Evolutionary conservation across 139 green algal species (phyloP), one percentile per base, ranked within the genome.

Genomic region (Monoraphidium neglectum): DNA sequence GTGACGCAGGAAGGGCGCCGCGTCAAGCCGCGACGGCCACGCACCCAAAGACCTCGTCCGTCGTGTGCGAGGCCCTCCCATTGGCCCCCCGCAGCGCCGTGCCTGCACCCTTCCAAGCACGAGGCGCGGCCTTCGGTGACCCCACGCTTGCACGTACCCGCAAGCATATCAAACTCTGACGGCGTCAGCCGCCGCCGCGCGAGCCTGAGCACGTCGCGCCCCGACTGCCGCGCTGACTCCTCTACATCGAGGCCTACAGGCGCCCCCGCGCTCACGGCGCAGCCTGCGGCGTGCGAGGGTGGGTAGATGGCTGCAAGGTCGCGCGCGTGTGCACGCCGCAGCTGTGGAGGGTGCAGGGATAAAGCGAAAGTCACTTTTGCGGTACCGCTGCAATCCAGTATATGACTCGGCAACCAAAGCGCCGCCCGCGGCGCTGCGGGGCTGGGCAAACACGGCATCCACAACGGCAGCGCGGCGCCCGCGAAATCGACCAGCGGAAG

Each of bases 241-340:
- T 95, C 90, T 13, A 89, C 83, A 72, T 95, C 90, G 57, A 95
- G 65, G 0, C 90, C 90, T 28, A 93, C 86, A n/a, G 70, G n/a
- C 5, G 38, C n/a, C 3, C 61, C 72, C 16, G 56, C 36, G n/a
- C 49, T 65, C 16, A 88, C 83, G 35, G 76, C 79, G 54, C 77
- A 82, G 33, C 79, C 83, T 88, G 76, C 63, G 47, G 15, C 3
- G 26, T 10, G n/a, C 4, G 10, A 28, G 16, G 43, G 21, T 46
- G 24, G 13, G 46, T 10, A 8, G 6, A 26, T 21, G 38, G 18
- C 23, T 18, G 33, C 13, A 5, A 28, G 33, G n/a, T 30, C 23
- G 62, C 1, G 16, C 13, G 33, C 35, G 43, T 36, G 43, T 16
- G 62, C 33, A 69, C 8, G 62, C 60, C 28, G 1, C 6, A 33